Conservation (phyloP, 208 protist genomes). For the Trypanosomatidae sp. region DNA sequence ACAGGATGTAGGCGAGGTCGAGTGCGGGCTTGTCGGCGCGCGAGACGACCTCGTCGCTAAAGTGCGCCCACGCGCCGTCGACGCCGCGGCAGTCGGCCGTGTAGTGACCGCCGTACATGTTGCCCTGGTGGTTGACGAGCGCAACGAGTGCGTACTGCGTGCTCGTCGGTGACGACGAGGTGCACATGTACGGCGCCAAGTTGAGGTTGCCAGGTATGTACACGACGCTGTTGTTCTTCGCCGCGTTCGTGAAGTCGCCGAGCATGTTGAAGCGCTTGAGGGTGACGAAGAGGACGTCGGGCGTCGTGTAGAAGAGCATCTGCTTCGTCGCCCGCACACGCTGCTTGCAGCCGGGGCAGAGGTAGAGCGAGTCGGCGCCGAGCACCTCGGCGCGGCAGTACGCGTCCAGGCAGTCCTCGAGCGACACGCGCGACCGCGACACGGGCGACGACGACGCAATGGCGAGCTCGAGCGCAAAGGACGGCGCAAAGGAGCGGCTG, state of each 20-base stretch:
- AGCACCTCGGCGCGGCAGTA: constrained; percentile 73
- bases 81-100: constrained; percentile 47
- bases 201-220: constrained; percentile 55
- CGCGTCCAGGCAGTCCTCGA: constrained; percentile 63
- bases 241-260: constrained; percentile 61
- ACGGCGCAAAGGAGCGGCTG: constrained; percentile 44
- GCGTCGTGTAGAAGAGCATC: constrained; percentile 54
- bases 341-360: constrained; percentile 39
- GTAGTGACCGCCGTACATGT: constrained; percentile 88
- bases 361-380: constrained; percentile 48
- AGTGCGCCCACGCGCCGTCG: constrained; percentile 70
- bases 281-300: constrained; percentile 70
- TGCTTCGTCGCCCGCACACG: constrained; percentile 68
- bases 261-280: constrained; percentile 69
- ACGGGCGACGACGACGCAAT: constrained; percentile 18
- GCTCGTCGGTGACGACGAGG: constrained; percentile 9
- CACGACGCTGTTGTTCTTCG: constrained; percentile 47
- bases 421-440: constrained; percentile 5
- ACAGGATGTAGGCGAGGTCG: constrained; percentile 68
- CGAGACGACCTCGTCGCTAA: constrained; percentile 66
- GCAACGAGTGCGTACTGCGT: constrained; percentile 65
- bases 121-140: constrained; percentile 85
- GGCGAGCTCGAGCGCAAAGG: constrained; percentile 58
- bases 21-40: constrained; percentile 20
- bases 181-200: constrained; percentile 54